These are phyloP conservation scores for Hanseniaspora meyeri DNA, from an alignment of 805 yeast species.

Conservation along the genomic window DNA sequence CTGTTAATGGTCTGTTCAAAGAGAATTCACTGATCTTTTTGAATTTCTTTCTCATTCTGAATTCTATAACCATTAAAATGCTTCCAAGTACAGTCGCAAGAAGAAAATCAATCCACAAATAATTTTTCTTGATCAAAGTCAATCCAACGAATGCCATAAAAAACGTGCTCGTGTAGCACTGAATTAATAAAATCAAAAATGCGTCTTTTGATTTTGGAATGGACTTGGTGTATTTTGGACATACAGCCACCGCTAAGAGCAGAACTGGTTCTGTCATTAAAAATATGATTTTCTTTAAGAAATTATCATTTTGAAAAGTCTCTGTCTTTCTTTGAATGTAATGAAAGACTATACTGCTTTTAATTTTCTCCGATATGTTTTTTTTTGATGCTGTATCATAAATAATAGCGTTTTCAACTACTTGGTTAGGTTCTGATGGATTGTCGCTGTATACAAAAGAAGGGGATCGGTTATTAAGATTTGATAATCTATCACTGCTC, in stretches of 20 bases:
- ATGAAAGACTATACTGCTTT: not conserved
- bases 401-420: not conserved
- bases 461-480: not conserved
- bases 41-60: slow-evolving; percentile 17
- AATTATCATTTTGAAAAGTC: slow-evolving; percentile 22
- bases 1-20: slow-evolving; percentile 15
- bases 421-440: not conserved
- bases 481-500: not conserved
- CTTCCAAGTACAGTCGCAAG: slow-evolving; percentile 15
- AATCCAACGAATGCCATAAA: slow-evolving; percentile 18
- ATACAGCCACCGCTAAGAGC: slow-evolving; percentile 26
- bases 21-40: slow-evolving; percentile 20
- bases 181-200: slow-evolving; percentile 22
- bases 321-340: slow-evolving; percentile 25
- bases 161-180: slow-evolving; percentile 26
- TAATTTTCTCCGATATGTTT: not conserved
- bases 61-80: slow-evolving; percentile 13
- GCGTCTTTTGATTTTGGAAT: slow-evolving; percentile 17
- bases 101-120: slow-evolving; percentile 15
- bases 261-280: slow-evolving; percentile 28
- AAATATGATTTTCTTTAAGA: slow-evolving; percentile 23
- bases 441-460: slow-evolving; percentile 4
- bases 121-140: slow-evolving; percentile 15
- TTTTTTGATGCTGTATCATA: not conserved
- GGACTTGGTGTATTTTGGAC: slow-evolving; percentile 25